Conservation (phyloP, 192 early-diverging fungal species). For the Tieghemiomyces parasiticus region DNA sequence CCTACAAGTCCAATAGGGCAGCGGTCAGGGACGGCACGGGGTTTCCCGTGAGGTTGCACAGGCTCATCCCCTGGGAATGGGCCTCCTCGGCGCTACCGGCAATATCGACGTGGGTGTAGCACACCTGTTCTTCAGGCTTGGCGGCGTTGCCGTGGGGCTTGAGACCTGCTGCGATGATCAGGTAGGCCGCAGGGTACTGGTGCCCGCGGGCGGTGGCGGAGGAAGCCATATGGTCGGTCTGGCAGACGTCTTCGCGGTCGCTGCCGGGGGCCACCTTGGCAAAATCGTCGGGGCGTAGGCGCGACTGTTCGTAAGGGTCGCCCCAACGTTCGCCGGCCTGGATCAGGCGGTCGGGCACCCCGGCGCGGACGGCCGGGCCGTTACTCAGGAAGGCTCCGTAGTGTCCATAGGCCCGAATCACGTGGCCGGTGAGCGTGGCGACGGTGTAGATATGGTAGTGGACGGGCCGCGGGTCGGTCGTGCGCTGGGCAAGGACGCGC, state of each 20-base stretch:
- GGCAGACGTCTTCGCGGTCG: slow-evolving; percentile 65
- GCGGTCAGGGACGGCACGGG: slow-evolving; percentile 62
- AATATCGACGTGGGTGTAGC: slow-evolving; percentile 76
- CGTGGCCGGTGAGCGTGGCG: slow-evolving; percentile 78
- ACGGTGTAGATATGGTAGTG: slow-evolving; percentile 56
- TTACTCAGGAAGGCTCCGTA: slow-evolving; percentile 68
- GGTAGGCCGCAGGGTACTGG: slow-evolving; percentile 74
- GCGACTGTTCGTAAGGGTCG: slow-evolving; percentile 71
- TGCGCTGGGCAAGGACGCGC: slow-evolving; percentile 41
- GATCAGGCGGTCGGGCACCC: slow-evolving; percentile 41
- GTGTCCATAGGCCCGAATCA: slow-evolving; percentile 55
- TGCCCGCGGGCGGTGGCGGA: slow-evolving; percentile 64
- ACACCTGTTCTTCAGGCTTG: slow-evolving; percentile 37
- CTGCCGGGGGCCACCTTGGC: slow-evolving; percentile 42
- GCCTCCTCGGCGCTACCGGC: slow-evolving; percentile 62
- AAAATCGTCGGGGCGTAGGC: slow-evolving; percentile 66
- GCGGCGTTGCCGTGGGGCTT: slow-evolving; percentile 50
- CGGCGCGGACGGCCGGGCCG: slow-evolving; percentile 48
- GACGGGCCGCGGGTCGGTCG: slow-evolving; percentile 21
- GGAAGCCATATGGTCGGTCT: slow-evolving; percentile 61
- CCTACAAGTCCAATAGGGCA: slow-evolving; percentile 40
- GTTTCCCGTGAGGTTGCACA: slow-evolving; percentile 54
- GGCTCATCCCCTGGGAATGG: slow-evolving; percentile 42
- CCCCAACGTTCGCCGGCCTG: slow-evolving; percentile 51
- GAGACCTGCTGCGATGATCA: slow-evolving; percentile 62